Percentiles rank a stretch among this genome's conserved stretches.
phyloP scores from a whole-genome alignment of 306 rosid genomes.

The Cucumis melo region DNA sequence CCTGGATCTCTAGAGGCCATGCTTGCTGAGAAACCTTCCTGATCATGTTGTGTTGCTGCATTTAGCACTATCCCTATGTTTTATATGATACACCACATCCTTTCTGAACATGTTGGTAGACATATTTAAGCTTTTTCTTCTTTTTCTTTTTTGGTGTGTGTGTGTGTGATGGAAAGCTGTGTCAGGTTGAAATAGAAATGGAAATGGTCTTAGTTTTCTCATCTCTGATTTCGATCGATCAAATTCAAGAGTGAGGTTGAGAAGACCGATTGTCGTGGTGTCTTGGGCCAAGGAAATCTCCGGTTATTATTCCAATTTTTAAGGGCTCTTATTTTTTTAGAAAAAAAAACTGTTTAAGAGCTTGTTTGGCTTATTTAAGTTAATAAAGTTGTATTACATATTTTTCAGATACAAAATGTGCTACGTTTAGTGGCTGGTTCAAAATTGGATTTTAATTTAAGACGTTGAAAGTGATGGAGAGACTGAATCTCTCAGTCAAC shows the following conservation, averaged over 20 bases:
- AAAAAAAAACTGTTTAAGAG: too few relatives aligned
- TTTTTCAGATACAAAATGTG: too few relatives aligned
- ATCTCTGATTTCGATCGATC: background rate
- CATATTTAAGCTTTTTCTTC: background rate
- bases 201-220: background rate
- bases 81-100: background rate
- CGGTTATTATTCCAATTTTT: too few relatives aligned
- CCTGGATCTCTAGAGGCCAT: constrained; percentile 37
- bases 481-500: too few relatives aligned
- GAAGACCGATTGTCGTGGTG: background rate
- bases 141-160: too few relatives aligned
- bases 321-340: too few relatives aligned
- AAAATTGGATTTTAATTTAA: too few relatives aligned
- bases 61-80: background rate
- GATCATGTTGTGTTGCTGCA: background rate
- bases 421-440: too few relatives aligned
- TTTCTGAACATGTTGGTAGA: background rate
- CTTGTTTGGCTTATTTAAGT: too few relatives aligned
- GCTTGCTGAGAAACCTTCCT: constrained; percentile 27
- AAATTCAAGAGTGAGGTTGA: background rate
- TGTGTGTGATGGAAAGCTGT: background rate
- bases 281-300: background rate
- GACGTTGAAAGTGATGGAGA: too few relatives aligned
- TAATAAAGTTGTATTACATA: too few relatives aligned
- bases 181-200: background rate